These are phyloP conservation scores for Candida sp. DNA, from an alignment of 1,139 yeast species.

Conservation along the genomic window DNA sequence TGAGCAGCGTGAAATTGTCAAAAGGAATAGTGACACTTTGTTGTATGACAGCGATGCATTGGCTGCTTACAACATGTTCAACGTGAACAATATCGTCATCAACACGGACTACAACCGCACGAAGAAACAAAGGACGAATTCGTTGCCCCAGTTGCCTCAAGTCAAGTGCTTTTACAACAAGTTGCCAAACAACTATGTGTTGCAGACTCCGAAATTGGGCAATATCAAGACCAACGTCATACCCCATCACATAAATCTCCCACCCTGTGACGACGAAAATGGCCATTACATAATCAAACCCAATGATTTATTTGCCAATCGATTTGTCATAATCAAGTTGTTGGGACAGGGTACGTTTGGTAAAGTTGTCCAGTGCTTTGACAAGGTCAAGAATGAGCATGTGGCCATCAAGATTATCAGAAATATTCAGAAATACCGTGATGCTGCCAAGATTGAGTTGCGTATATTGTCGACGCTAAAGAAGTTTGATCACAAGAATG, in stretches of 20 bases:
- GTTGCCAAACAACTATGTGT: slow-evolving; percentile 40
- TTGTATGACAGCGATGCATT: slow-evolving; percentile 44
- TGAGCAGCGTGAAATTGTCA: slow-evolving; percentile 35
- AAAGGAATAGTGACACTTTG: slow-evolving; percentile 42
- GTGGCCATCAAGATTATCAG: slow-evolving; percentile 94
- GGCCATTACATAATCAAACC: slow-evolving; percentile 79
- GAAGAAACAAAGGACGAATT: slow-evolving; percentile 68
- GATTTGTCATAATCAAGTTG: slow-evolving; percentile 67
- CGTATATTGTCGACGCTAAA: slow-evolving; percentile 79
- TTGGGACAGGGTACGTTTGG: slow-evolving; percentile 99
- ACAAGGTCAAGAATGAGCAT: slow-evolving; percentile 56
- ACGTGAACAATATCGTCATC: slow-evolving; percentile 29
- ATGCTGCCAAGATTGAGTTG: slow-evolving; percentile 86
- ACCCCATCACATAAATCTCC: slow-evolving; percentile 42
- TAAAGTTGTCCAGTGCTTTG: slow-evolving; percentile 81
- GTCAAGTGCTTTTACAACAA: slow-evolving; percentile 48
- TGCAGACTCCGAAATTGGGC: slow-evolving; percentile 48
- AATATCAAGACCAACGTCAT: slow-evolving; percentile 45
- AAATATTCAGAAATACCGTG: slow-evolving; percentile 78
- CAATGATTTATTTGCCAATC: slow-evolving; percentile 65
- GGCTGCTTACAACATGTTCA: slow-evolving; percentile 51
- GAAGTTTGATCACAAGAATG: slow-evolving; percentile 73
- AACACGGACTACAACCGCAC: slow-evolving; percentile 15
- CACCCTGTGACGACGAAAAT: slow-evolving; percentile 72
- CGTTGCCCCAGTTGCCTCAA: slow-evolving; percentile 73